Conservation (phyloP, 2,329 filamentous ascomycete species). For the Pseudocercospora macadamiae region DNA sequence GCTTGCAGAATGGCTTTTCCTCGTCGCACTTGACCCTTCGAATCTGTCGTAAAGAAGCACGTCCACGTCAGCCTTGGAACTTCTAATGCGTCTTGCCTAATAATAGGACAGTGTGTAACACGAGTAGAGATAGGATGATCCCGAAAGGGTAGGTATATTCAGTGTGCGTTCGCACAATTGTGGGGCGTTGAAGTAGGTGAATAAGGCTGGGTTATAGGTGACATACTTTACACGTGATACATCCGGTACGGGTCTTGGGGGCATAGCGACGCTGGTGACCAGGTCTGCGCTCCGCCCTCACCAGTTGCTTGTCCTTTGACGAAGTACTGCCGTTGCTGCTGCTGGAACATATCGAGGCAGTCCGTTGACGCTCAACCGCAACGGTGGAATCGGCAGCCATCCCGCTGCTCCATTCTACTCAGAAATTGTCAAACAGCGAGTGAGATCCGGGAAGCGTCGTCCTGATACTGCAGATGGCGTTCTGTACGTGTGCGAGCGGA, state of each 20-base stretch:
- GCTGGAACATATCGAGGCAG: conserved; percentile 2
- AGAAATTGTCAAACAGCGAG: conserved; percentile 9
- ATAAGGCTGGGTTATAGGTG: neutral
- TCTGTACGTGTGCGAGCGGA: conserved; percentile 24
- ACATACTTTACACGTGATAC: conserved; percentile 32
- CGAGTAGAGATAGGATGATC: conserved; percentile 4
- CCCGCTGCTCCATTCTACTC: conserved; percentile 18
- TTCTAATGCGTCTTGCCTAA: neutral
- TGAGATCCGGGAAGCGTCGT: conserved; percentile 5
- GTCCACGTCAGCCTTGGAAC: conserved; percentile 7
- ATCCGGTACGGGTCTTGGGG: conserved; percentile 29
- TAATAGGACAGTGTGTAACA: neutral
- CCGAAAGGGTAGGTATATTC: conserved; percentile 14
- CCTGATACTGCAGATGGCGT: conserved; percentile 17
- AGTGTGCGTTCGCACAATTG: conserved; percentile 16
- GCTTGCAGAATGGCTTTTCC: conserved; percentile 55
- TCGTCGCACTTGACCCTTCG: conserved; percentile 63
- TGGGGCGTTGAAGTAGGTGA: conserved; percentile 7
- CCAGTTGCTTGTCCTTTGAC: conserved; percentile 22
- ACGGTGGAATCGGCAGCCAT: conserved; percentile 21
- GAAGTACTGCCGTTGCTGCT: conserved; percentile 16
- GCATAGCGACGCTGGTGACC: conserved; percentile 30
- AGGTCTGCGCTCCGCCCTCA: conserved; percentile 23
- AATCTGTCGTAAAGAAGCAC: conserved; percentile 43
- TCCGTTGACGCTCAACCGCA: conserved; percentile 22